phyloP scores from a whole-genome alignment of 1,139 yeast genomes.

The Suhomyces panamericanus region DNA sequence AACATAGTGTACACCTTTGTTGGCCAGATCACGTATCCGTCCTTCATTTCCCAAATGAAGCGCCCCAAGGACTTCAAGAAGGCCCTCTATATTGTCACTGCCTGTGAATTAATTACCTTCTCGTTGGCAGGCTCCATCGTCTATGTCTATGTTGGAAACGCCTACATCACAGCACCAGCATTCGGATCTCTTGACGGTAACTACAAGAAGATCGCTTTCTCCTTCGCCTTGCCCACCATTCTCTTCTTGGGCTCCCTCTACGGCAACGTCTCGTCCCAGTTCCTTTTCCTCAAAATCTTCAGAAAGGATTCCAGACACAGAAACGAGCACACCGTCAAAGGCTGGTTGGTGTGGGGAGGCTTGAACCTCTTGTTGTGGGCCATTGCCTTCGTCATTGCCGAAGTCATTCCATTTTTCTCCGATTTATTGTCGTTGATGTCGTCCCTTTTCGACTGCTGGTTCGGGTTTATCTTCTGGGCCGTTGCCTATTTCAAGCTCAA shows the following conservation, averaged over 20 bases:
- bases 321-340: slow-evolving; percentile 47
- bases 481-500: slow-evolving; percentile 52
- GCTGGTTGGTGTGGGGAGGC: slow-evolving; percentile 55
- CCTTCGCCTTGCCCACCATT: slow-evolving; percentile 63
- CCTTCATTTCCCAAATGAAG: slow-evolving; percentile 61
- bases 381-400: slow-evolving; percentile 58
- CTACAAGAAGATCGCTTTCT: slow-evolving; percentile 55
- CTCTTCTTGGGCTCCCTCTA: slow-evolving; percentile 57
- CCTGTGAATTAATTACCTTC: slow-evolving; percentile 49
- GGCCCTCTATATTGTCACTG: slow-evolving; percentile 53
- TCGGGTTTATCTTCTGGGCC: slow-evolving; percentile 69
- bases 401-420: slow-evolving; percentile 62
- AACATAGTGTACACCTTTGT: slow-evolving; percentile 64
- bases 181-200: slow-evolving; percentile 51
- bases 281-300: slow-evolving; percentile 49
- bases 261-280: slow-evolving; percentile 54
- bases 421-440: slow-evolving; percentile 60
- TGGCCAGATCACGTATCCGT: slow-evolving; percentile 63
- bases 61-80: slow-evolving; percentile 58
- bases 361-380: slow-evolving; percentile 49
- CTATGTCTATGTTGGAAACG: slow-evolving; percentile 58
- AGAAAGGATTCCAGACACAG: slow-evolving; percentile 43
- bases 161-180: slow-evolving; percentile 58
- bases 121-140: slow-evolving; percentile 56
- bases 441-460: slow-evolving; percentile 66